Conservation (phyloP, 2,329 filamentous ascomycete species). For the Ophiognomonia clavigignenti-juglandacearum region DNA sequence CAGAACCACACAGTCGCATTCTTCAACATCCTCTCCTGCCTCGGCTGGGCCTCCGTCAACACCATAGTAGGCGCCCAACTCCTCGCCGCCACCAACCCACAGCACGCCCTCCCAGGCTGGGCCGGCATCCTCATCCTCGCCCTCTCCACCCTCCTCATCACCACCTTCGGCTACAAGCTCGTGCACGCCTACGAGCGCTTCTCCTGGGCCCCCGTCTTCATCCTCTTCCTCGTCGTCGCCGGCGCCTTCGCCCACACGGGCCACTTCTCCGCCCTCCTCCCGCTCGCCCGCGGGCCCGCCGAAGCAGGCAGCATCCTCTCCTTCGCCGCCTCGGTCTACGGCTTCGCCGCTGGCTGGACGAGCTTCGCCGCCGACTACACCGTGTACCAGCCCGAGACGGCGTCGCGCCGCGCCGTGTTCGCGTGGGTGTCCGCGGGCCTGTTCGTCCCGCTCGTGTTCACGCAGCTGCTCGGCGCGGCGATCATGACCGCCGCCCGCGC, state of each 20-base stretch:
- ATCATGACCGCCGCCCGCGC: slow-evolving; percentile 63
- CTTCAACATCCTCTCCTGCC: slow-evolving; percentile 65
- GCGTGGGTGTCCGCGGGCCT: slow-evolving; percentile 65
- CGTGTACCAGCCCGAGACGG: slow-evolving; percentile 66
- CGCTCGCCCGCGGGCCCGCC: slow-evolving; percentile 52
- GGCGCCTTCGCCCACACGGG: slow-evolving; percentile 65
- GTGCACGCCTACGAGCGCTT: slow-evolving; percentile 75
- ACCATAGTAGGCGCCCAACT: slow-evolving; percentile 76
- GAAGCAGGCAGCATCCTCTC: slow-evolving; percentile 61
- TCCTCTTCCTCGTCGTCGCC: slow-evolving; percentile 68
- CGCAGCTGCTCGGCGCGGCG: slow-evolving; percentile 67
- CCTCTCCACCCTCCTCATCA: slow-evolving; percentile 61
- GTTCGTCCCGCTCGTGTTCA: slow-evolving; percentile 67
- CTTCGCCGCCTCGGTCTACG: slow-evolving; percentile 62
- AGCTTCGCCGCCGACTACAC: slow-evolving; percentile 74
- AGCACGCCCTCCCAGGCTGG: slow-evolving; percentile 58
- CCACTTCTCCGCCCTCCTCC: slow-evolving; percentile 51
- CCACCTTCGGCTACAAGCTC: slow-evolving; percentile 70
- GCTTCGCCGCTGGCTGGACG: slow-evolving; percentile 70
- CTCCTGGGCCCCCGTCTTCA: slow-evolving; percentile 67
- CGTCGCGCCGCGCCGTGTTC: slow-evolving; percentile 60
- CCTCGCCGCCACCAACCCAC: slow-evolving; percentile 63
- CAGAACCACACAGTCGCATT: slow-evolving; percentile 49
- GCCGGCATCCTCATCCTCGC: slow-evolving; percentile 74
- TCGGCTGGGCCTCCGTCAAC: slow-evolving; percentile 76